Conservation (phyloP, 331 rosid genomes). For the Saraca asoca region DNA sequence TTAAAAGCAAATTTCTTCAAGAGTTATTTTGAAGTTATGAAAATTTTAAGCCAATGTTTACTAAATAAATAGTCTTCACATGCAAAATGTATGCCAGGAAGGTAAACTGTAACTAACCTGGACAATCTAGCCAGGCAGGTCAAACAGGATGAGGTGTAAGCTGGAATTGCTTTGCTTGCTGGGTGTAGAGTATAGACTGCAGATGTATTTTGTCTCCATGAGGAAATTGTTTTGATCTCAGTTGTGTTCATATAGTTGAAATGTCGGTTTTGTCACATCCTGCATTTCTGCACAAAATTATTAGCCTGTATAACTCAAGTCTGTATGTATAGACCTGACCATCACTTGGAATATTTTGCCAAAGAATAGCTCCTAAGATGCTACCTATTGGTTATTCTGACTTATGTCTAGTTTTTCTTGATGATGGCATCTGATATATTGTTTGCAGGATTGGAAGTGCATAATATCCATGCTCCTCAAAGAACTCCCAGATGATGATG, state of each 20-base stretch:
- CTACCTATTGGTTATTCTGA: slow-evolving; percentile 6
- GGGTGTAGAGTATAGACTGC: not conserved
- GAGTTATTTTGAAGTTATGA: not conserved
- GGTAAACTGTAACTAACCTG: slow-evolving; percentile 2
- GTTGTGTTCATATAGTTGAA: not conserved
- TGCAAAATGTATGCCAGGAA: not conserved
- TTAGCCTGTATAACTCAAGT: slow-evolving; percentile 8
- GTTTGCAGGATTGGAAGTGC: slow-evolving; percentile 94
- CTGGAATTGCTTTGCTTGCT: not conserved
- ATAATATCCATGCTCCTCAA: slow-evolving; percentile 84
- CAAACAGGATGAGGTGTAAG: not conserved
- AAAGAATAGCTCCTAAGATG: slow-evolving; percentile 19
- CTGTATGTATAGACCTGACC: slow-evolving; percentile 10
- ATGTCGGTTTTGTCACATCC: slow-evolving; percentile 21
- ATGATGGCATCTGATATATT: slow-evolving; percentile 32
- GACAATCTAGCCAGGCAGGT: slow-evolving; percentile 2
- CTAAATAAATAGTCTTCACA: not conserved
- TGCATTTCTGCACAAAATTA: slow-evolving; percentile 12
- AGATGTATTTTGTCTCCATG: not conserved
- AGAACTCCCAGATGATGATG: slow-evolving; percentile 85
- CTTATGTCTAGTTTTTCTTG: slow-evolving; percentile 34
- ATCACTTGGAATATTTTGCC: slow-evolving; percentile 24
- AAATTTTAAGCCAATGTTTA: not conserved
- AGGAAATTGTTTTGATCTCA: not conserved
- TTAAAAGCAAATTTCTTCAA: not conserved